phyloP scores from a whole-genome alignment of 2,329 filamentous ascomycete species.

The Setomelanomma holmii region DNA sequence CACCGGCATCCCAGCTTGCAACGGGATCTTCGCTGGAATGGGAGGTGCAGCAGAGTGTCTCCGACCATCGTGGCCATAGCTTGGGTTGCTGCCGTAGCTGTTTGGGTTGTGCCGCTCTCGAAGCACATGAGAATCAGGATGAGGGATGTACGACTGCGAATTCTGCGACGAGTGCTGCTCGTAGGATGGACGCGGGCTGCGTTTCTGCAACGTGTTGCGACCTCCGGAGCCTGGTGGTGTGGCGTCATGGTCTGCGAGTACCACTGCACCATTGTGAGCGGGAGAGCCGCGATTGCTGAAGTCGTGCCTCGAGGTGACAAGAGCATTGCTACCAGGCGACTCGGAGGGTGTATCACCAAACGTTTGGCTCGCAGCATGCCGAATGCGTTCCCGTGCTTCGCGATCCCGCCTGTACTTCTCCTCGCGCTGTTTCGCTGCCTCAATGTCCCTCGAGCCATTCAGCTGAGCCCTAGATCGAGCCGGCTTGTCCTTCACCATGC shows the following conservation, averaged over 20 bases:
- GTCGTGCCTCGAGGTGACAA: conserved; percentile 38
- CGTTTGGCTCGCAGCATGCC: conserved; percentile 35
- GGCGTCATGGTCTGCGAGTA: conserved; percentile 30
- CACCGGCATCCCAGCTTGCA: conserved; percentile 40
- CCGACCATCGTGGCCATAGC: conserved; percentile 27
- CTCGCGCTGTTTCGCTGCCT: conserved; percentile 42
- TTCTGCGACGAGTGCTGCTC: conserved; percentile 19
- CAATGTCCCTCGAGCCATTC: conserved; percentile 57
- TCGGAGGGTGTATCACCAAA: conserved; percentile 19
- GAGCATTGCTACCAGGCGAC: conserved; percentile 32
- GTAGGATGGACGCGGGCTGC: conserved; percentile 29
- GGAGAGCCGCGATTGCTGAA: conserved; percentile 27
- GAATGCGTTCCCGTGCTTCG: conserved; percentile 41
- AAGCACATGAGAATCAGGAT: conserved; percentile 34
- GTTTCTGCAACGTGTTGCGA: conserved; percentile 40
- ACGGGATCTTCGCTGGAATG: conserved; percentile 74
- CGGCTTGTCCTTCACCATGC: conserved; percentile 50
- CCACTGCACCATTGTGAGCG: conserved; percentile 26
- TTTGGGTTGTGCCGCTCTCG: conserved; percentile 46
- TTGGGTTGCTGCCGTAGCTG: conserved; percentile 38
- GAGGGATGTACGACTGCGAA: conserved; percentile 16
- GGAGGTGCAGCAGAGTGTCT: conserved; percentile 57
- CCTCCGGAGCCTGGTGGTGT: conserved; percentile 22
- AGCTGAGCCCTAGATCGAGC: conserved; percentile 56
- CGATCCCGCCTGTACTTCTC: conserved; percentile 43